Evolutionary conservation across 2,329 filamentous ascomycete species (phyloP).

Genomic region (Claviceps quebecensis): DNA sequence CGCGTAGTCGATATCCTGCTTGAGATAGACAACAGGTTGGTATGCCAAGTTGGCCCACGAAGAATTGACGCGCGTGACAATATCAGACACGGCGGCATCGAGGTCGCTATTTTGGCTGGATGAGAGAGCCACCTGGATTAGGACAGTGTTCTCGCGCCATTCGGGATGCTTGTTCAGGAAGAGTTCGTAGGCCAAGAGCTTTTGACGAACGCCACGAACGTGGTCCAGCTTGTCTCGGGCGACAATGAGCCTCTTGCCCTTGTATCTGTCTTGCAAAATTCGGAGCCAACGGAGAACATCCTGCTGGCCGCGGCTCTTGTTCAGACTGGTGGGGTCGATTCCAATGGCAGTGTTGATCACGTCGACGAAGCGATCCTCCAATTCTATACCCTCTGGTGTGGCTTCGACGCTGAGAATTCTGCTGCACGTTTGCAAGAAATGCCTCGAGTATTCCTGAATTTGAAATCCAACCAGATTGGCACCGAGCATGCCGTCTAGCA

Average conservation of each 20-base stretch:
- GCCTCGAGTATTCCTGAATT: slow-evolving; percentile 80
- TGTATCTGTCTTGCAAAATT: slow-evolving; percentile 70
- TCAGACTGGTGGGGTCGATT: slow-evolving; percentile 69
- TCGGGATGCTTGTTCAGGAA: slow-evolving; percentile 90
- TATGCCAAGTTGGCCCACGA: slow-evolving; percentile 82
- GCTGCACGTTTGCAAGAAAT: slow-evolving; percentile 93
- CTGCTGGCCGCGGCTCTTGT: slow-evolving; percentile 52
- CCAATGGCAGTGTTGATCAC: slow-evolving; percentile 78
- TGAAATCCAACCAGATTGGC: slow-evolving; percentile 91
- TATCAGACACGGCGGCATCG: slow-evolving; percentile 79
- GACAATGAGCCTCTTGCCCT: slow-evolving; percentile 80
- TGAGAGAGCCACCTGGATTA: slow-evolving; percentile 89
- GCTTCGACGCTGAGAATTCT: slow-evolving; percentile 83
- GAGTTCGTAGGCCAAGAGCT: slow-evolving; percentile 80
- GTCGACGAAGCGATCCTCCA: slow-evolving; percentile 88
- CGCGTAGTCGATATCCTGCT: slow-evolving; percentile 84
- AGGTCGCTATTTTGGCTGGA: slow-evolving; percentile 79
- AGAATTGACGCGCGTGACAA: slow-evolving; percentile 88
- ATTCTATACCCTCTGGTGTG: slow-evolving; percentile 71
- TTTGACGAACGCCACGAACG: slow-evolving; percentile 84
- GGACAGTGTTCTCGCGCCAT: slow-evolving; percentile 74
- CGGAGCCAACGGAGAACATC: slow-evolving; percentile 69
- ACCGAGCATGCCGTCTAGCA: slow-evolving; percentile 84
- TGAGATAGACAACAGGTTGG: slow-evolving; percentile 83
- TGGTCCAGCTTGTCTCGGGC: slow-evolving; percentile 89